These are phyloP conservation scores for Warburgia ugandensis DNA, from an alignment of 164 flowering plant genomes.

Conservation along the genomic window DNA sequence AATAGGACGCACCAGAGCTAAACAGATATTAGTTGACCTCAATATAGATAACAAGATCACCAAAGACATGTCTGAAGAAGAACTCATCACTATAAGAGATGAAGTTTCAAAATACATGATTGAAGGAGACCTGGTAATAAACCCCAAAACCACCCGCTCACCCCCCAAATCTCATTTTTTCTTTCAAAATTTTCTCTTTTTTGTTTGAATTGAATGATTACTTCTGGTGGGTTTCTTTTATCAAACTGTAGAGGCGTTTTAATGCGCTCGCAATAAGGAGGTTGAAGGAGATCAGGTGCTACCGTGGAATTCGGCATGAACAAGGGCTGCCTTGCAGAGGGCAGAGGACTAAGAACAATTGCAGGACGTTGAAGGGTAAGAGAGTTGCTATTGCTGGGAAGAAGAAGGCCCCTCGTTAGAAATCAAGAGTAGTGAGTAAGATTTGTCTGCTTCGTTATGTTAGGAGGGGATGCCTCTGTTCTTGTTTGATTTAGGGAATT, in stretches of 20 bases:
- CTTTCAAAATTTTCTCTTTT: not conserved
- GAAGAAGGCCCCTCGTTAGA: constrained; percentile 57
- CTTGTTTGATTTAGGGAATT: too few relatives aligned
- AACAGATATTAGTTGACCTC: constrained; percentile 60
- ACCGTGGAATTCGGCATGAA: constrained; percentile 78
- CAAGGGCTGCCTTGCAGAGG: constrained; percentile 93
- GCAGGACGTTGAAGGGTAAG: constrained; percentile 93
- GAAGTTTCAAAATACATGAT: constrained; percentile 92
- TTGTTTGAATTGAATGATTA: not conserved
- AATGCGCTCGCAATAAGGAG: constrained; percentile 69
- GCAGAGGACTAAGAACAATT: constrained; percentile 88
- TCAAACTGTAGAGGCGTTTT: constrained; percentile 64
- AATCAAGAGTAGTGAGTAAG: too few relatives aligned
- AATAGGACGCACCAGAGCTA: constrained; percentile 64
- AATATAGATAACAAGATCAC: constrained; percentile 71
- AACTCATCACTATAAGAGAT: constrained; percentile 62
- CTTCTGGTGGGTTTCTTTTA: not conserved
- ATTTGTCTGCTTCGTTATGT: too few relatives aligned
- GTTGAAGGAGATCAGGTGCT: constrained; percentile 91
- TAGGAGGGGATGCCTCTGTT: too few relatives aligned
- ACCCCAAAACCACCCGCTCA: not conserved
- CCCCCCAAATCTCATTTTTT: not conserved
- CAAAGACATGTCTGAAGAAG: constrained; percentile 74
- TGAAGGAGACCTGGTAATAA: constrained; percentile 83
- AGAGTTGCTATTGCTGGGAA: constrained; percentile 74